These are phyloP conservation scores for Condylostoma magnum DNA, from an alignment of 169 alveolate species.

Conservation along the genomic window DNA sequence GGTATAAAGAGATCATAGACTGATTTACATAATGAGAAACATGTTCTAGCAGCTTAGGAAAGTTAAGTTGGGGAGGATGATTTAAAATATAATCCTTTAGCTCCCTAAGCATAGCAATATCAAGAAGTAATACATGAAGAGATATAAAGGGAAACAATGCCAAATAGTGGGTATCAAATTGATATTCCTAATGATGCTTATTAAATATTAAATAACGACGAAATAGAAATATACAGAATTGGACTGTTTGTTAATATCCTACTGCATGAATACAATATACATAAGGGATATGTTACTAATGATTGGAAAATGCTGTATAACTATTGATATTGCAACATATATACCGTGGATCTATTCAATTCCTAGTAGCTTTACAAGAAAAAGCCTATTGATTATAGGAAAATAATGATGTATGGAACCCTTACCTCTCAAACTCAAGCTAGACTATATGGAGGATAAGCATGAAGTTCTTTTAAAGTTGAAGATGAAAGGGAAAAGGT, in stretches of 20 bases:
- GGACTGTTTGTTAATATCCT: constrained; percentile 17
- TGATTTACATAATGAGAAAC: too few species aligned
- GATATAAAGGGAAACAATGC: too few species aligned
- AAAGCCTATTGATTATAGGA: background rate
- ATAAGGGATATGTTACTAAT: background rate
- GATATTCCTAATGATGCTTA: too few species aligned
- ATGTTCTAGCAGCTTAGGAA: too few species aligned
- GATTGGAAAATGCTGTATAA: constrained; percentile 2
- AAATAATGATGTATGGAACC: background rate
- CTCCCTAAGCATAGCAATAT: too few species aligned
- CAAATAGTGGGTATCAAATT: too few species aligned
- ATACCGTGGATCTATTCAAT: background rate
- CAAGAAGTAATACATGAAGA: too few species aligned
- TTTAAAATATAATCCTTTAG: too few species aligned
- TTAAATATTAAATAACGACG: too few species aligned
- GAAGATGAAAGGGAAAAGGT: constrained; percentile 19
- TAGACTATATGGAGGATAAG: constrained; percentile 13
- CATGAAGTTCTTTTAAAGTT: background rate
- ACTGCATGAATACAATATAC: background rate
- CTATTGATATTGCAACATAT: background rate
- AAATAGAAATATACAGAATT: too few species aligned
- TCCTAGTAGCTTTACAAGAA: background rate
- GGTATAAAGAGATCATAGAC: too few species aligned
- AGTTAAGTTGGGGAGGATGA: too few species aligned
- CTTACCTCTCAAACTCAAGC: constrained; percentile 2